These are phyloP conservation scores for Ciborinia camelliae DNA, from an alignment of 2,329 filamentous ascomycete species.

Conservation along the genomic window DNA sequence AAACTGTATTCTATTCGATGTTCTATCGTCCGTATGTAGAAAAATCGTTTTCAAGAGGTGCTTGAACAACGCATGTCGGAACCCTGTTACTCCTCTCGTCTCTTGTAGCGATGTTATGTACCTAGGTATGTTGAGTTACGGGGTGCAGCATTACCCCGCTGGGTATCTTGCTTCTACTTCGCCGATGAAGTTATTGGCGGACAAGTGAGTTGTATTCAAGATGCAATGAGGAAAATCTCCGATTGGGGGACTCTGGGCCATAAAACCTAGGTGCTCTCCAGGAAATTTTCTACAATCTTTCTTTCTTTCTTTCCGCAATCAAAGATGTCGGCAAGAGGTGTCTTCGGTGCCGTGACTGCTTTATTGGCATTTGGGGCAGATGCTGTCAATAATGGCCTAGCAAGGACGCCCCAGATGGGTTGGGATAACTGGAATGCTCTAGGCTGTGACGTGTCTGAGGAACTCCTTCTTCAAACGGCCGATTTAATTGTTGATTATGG, in stretches of 20 bases:
- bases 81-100: background rate
- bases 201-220: background rate
- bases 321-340: slow-evolving; percentile 13
- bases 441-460: slow-evolving; percentile 49
- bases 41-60: background rate
- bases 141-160: slow-evolving; percentile 11
- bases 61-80: background rate
- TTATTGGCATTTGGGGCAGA: slow-evolving; percentile 24
- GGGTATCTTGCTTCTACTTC: slow-evolving; percentile 5
- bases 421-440: slow-evolving; percentile 50
- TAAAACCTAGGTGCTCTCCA: background rate
- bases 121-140: background rate
- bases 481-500: slow-evolving; percentile 48
- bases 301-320: background rate
- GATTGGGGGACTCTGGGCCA: background rate
- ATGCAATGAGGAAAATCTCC: background rate
- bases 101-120: background rate
- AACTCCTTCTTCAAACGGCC: slow-evolving; percentile 47
- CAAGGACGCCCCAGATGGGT: slow-evolving; percentile 43
- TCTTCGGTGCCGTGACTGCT: slow-evolving; percentile 16
- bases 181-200: slow-evolving; percentile 6
- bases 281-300: background rate
- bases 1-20: slow-evolving; percentile 1
- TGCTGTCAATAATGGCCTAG: slow-evolving; percentile 42
- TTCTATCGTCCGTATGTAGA: background rate